phyloP scores from a whole-genome alignment of 139 green algal genomes.

The Chlorella vulgaris region DNA sequence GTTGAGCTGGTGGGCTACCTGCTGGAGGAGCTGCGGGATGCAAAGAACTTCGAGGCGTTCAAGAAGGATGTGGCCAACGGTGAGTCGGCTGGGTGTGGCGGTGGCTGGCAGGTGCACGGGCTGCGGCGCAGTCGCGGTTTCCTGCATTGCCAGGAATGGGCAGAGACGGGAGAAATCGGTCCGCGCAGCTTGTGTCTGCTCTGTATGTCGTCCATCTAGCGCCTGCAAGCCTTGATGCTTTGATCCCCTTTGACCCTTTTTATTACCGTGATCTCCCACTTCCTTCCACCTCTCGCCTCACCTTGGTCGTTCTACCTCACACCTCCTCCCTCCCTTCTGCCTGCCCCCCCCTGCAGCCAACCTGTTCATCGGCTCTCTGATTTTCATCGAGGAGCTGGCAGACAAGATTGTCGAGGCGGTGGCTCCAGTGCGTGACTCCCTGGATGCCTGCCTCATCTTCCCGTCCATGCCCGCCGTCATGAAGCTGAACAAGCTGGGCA shows the following conservation, averaged over 20 bases:
- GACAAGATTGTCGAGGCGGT: conserved; percentile 96
- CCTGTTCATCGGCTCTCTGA: conserved; percentile 99
- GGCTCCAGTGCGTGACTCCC: conserved; percentile 68
- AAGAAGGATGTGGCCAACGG: conserved; percentile 81
- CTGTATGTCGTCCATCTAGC: no score
- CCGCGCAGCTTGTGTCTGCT: no score
- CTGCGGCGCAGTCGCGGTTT: not conserved
- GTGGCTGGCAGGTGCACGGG: not conserved
- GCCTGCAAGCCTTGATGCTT: no score
- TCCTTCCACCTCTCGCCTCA: no score
- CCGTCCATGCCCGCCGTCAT: conserved; percentile 99
- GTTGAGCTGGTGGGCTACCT: conserved; percentile 98
- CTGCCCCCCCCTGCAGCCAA: conserved; percentile 68
- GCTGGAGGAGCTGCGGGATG: conserved; percentile 96
- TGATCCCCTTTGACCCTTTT: no score
- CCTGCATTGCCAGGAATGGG: no score
- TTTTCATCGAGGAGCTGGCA: conserved; percentile 99
- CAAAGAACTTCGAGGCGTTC: conserved; percentile 88
- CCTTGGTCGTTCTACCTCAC: no score
- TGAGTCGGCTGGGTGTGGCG: conserved; percentile 15
- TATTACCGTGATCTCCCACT: not conserved
- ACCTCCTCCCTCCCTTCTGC: not conserved
- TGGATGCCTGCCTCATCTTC: conserved; percentile 98
- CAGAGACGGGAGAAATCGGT: no score
- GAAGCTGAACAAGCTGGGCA: conserved; percentile 99